phyloP scores from a whole-genome alignment of 306 rosid genomes.

The Vigna reflexopilosa region DNA sequence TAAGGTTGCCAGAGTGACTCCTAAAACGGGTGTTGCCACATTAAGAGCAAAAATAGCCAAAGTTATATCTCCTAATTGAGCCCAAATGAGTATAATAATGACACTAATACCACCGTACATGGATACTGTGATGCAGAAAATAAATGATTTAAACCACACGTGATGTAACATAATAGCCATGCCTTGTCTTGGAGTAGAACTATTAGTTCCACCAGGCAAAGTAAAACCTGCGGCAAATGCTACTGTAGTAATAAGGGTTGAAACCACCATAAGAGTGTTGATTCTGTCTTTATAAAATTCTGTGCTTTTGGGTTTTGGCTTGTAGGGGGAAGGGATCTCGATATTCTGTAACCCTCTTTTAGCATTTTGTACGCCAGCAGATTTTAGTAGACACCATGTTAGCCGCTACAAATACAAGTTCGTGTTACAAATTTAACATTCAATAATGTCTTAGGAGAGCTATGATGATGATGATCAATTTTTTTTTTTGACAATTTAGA shows the following conservation, averaged over 20 bases:
- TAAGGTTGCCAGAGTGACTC: slow-evolving; percentile 33
- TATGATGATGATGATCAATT: no score
- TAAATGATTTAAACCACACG: not conserved
- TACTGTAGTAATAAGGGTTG: slow-evolving; percentile 27
- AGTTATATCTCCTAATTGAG: slow-evolving; percentile 33
- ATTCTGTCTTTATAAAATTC: slow-evolving; percentile 27
- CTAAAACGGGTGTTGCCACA: slow-evolving; percentile 36
- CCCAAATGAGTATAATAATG: slow-evolving; percentile 40
- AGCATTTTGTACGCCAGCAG: not conserved
- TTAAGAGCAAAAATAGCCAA: not conserved
- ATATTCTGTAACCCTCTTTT: not conserved
- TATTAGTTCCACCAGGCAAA: slow-evolving; percentile 30
- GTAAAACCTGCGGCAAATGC: slow-evolving; percentile 48
- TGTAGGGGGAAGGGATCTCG: not conserved
- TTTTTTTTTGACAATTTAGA: no score
- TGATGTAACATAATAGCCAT: not conserved
- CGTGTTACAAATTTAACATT: no score
- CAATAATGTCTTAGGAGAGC: no score
- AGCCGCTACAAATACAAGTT: not conserved
- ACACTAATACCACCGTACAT: slow-evolving; percentile 41
- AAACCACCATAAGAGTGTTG: slow-evolving; percentile 40
- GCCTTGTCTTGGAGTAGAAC: slow-evolving; percentile 21
- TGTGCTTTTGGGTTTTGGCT: no score
- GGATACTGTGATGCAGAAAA: slow-evolving; percentile 39
- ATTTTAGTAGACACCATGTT: not conserved